phyloP scores from a whole-genome alignment of 257 asterid genomes.

The Euphrasia confusa region DNA sequence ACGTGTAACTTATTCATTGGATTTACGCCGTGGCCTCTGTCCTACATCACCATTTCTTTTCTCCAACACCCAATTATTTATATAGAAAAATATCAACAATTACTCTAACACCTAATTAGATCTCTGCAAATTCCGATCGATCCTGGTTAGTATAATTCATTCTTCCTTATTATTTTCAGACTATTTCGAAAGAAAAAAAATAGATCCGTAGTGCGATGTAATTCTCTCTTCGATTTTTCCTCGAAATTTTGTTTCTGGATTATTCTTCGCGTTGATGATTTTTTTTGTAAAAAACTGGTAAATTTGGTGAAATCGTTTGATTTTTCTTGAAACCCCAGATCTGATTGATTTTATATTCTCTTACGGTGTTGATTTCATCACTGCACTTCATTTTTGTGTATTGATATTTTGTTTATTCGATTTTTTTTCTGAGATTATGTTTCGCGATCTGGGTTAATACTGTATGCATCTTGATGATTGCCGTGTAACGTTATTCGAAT shows the following conservation, averaged over 20 bases:
- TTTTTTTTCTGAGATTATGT: not conserved
- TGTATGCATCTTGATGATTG: not conserved
- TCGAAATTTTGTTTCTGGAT: not conserved
- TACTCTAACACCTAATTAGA: not conserved
- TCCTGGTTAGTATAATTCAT: constrained; percentile 21
- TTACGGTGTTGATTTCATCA: not conserved
- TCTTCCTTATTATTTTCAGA: not conserved
- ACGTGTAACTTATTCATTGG: constrained; percentile 18
- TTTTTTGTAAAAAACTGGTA: constrained; percentile 1
- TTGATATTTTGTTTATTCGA: constrained; percentile 5
- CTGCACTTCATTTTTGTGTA: not conserved
- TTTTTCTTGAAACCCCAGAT: constrained; percentile 14
- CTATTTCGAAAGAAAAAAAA: not conserved
- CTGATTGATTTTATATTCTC: not conserved
- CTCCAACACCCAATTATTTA: constrained; percentile 17
- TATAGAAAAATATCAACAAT: not conserved
- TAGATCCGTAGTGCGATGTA: constrained; percentile 11
- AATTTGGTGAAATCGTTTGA: not conserved
- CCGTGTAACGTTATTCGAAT: not conserved
- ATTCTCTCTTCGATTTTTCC: not conserved
- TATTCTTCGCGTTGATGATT: not conserved
- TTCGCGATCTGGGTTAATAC: constrained; percentile 10
- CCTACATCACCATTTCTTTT: constrained; percentile 4
- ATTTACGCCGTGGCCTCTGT: not conserved
- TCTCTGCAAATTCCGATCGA: constrained; percentile 16